These are phyloP conservation scores for Penicillium canescens DNA, from an alignment of 495 filamentous ascomycete species.

Conservation along the genomic window DNA sequence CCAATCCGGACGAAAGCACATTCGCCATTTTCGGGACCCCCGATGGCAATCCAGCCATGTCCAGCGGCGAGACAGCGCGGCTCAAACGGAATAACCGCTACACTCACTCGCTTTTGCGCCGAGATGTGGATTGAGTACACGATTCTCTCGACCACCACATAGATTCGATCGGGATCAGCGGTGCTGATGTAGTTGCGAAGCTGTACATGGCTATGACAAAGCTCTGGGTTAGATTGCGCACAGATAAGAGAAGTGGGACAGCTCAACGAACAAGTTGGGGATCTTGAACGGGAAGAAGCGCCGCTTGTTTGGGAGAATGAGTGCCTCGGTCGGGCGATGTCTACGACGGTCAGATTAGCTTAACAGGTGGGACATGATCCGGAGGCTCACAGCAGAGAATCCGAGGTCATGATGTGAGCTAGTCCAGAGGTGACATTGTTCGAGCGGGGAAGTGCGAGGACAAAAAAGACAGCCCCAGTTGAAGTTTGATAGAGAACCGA, in stretches of 20 bases:
- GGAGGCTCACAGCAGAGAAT: constrained; percentile 40
- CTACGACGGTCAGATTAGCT: constrained; percentile 29
- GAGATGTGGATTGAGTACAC: constrained; percentile 73
- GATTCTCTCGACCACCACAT: constrained; percentile 74
- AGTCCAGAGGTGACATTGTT: constrained; percentile 38
- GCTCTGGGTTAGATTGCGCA: constrained; percentile 8
- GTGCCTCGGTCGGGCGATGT: constrained; percentile 56
- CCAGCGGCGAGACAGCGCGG: constrained; percentile 82
- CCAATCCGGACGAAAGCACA: constrained; percentile 74
- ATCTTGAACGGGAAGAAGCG: constrained; percentile 76
- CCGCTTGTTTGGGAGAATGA: constrained; percentile 63
- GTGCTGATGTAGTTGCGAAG: constrained; percentile 87
- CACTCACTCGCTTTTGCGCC: constrained; percentile 69
- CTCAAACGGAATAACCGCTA: constrained; percentile 77
- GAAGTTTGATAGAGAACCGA: background rate
- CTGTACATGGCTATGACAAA: constrained; percentile 77
- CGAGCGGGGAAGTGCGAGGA: constrained; percentile 15
- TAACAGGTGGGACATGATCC: background rate
- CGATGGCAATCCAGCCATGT: constrained; percentile 86
- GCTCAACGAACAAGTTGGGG: constrained; percentile 63
- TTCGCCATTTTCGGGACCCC: constrained; percentile 77
- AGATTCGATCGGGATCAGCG: constrained; percentile 72
- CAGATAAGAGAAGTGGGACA: constrained; percentile 1
- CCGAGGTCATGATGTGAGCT: constrained; percentile 47
- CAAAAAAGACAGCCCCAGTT: constrained; percentile 10